Conservation (phyloP, 176 grass and related monocot genomes). For the Eleusine indica region DNA sequence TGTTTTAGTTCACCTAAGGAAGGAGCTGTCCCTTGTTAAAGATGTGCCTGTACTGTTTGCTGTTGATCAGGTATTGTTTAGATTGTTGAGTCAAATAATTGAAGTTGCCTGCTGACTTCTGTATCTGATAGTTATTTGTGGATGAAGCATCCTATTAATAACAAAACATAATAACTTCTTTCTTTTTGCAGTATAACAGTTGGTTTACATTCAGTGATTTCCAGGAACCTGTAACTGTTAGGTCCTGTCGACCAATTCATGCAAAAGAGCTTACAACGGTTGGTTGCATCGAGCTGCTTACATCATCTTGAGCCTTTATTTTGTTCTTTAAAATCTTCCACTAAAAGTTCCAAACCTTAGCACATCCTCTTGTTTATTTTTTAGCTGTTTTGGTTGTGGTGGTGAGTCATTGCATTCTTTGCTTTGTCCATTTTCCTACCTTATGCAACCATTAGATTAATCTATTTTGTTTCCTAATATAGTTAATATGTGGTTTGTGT, state of each 20-base stretch:
- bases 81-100: slow-evolving; percentile 13
- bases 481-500: neutral
- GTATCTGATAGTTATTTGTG: slow-evolving; percentile 27
- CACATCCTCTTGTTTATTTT: neutral
- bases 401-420: neutral
- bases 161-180: neutral
- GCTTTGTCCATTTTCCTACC: slow-evolving; percentile 8
- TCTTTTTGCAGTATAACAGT: slow-evolving; percentile 84
- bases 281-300: slow-evolving; percentile 43
- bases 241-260: slow-evolving; percentile 78
- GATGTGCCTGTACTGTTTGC: slow-evolving; percentile 89
- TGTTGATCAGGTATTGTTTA: slow-evolving; percentile 81
- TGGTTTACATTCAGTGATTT: slow-evolving; percentile 99
- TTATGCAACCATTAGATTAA: neutral
- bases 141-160: slow-evolving; percentile 15
- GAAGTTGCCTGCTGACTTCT: neutral
- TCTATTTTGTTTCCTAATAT: neutral
- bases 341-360: slow-evolving; percentile 22
- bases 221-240: slow-evolving; percentile 75
- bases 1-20: slow-evolving; percentile 74
- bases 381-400: slow-evolving; percentile 6
- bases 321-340: slow-evolving; percentile 12
- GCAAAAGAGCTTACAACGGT: slow-evolving; percentile 88
- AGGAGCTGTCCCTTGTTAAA: slow-evolving; percentile 86
- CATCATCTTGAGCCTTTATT: slow-evolving; percentile 13